These are phyloP conservation scores for Salvia sclarea DNA, from an alignment of 305 asterid species.

Conservation along the genomic window DNA sequence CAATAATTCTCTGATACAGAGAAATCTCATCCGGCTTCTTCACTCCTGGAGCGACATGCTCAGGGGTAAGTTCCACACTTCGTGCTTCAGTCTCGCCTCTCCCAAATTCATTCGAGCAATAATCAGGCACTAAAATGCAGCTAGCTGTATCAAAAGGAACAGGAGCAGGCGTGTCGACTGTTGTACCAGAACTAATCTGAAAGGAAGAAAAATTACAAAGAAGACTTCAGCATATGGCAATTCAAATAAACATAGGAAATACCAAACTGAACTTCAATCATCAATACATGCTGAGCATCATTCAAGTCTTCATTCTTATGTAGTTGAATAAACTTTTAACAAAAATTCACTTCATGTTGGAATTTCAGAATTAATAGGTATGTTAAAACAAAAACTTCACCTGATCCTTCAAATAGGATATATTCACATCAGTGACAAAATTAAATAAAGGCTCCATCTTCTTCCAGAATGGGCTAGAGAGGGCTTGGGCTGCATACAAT, in stretches of 20 bases:
- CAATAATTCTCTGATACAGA: slow-evolving; percentile 74
- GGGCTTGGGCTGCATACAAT: slow-evolving; percentile 65
- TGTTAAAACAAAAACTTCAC: slow-evolving; percentile 40
- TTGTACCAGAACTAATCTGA: slow-evolving; percentile 56
- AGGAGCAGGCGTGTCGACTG: slow-evolving; percentile 41
- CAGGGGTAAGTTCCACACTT: slow-evolving; percentile 53
- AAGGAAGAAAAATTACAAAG: slow-evolving; percentile 26
- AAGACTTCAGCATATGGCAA: slow-evolving; percentile 12
- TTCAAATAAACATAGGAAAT: slow-evolving; percentile 5
- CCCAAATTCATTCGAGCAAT: slow-evolving; percentile 48
- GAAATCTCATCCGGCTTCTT: slow-evolving; percentile 53
- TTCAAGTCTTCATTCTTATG: slow-evolving; percentile 11
- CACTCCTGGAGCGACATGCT: slow-evolving; percentile 46
- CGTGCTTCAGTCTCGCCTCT: slow-evolving; percentile 54
- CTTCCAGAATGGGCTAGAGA: slow-evolving; percentile 82
- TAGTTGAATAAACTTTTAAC: slow-evolving; percentile 4
- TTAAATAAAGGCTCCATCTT: slow-evolving; percentile 76
- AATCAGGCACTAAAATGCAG: slow-evolving; percentile 45
- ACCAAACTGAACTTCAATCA: slow-evolving; percentile 28
- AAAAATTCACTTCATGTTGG: slow-evolving; percentile 16
- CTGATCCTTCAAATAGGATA: slow-evolving; percentile 75
- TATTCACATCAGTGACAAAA: slow-evolving; percentile 67
- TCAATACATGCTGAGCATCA: slow-evolving; percentile 23
- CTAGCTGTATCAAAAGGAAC: slow-evolving; percentile 56
- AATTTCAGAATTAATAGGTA: slow-evolving; percentile 25